phyloP scores from a whole-genome alignment of 345 rosid genomes.

The Heritiera fomes region DNA sequence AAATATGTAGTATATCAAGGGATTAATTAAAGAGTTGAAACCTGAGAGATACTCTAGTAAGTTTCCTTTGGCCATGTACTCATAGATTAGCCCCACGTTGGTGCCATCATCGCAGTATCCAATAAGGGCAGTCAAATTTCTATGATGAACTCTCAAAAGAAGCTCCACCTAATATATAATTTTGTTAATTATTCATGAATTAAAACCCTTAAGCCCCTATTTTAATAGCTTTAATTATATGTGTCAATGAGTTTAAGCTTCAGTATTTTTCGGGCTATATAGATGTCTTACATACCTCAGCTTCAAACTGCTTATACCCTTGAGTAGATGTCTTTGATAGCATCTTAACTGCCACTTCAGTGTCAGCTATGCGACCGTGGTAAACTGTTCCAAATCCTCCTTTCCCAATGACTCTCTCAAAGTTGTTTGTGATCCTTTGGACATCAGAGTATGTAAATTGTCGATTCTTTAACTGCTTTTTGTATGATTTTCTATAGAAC shows the following conservation, averaged over 20 bases:
- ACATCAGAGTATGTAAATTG: slow-evolving; percentile 37
- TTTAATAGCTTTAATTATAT: background rate
- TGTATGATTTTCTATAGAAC: background rate
- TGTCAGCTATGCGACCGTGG: slow-evolving; percentile 36
- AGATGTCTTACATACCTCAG: slow-evolving; percentile 34
- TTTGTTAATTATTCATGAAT: background rate
- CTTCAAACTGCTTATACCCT: slow-evolving; percentile 47
- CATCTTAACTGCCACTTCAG: slow-evolving; percentile 50
- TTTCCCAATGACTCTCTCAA: slow-evolving; percentile 39
- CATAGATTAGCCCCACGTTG: slow-evolving; percentile 43
- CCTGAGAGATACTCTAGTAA: slow-evolving; percentile 29
- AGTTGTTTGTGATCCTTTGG: slow-evolving; percentile 39
- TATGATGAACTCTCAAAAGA: slow-evolving; percentile 45
- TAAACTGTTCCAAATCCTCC: slow-evolving; percentile 53
- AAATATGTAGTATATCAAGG: background rate
- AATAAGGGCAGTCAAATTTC: slow-evolving; percentile 37
- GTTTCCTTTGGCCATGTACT: slow-evolving; percentile 45
- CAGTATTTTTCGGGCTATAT: background rate
- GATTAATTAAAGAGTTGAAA: background rate
- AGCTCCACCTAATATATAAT: slow-evolving; percentile 31
- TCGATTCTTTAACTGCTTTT: slow-evolving; percentile 22
- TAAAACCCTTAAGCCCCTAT: background rate
- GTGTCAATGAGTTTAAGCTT: background rate
- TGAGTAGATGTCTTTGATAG: slow-evolving; percentile 43
- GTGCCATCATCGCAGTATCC: slow-evolving; percentile 46